These are phyloP conservation scores for Suillus fuscotomentosus DNA, from an alignment of 768 basidiomycete genomes.

Conservation along the genomic window DNA sequence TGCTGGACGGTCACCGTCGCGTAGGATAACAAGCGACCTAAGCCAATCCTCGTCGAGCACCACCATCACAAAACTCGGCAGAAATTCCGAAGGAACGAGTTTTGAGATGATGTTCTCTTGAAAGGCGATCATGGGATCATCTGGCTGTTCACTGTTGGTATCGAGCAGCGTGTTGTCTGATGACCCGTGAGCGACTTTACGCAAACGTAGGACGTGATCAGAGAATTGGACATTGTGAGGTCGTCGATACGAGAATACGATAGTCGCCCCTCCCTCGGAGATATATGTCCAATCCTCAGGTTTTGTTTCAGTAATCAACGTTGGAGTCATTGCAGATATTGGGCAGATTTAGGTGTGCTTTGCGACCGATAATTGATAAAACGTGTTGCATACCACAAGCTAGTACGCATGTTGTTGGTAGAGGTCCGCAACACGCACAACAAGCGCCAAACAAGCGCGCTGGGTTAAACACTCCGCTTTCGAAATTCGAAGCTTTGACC, in stretches of 20 bases:
- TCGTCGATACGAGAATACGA: conserved; percentile 83
- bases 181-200: conserved; percentile 44
- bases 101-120: conserved; percentile 61
- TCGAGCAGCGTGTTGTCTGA: not conserved
- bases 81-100: conserved; percentile 57
- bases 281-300: conserved; percentile 75
- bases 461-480: not conserved
- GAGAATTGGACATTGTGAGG: conserved; percentile 47
- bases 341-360: not conserved
- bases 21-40: conserved; percentile 42
- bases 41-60: conserved; percentile 56
- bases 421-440: not conserved
- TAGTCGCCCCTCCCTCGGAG: conserved; percentile 90
- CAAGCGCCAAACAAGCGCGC: not conserved
- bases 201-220: conserved; percentile 73
- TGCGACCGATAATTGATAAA: not conserved
- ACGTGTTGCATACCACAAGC: not conserved
- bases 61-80: conserved; percentile 58
- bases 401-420: too few relatives aligned
- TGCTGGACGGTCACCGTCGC: conserved; percentile 52
- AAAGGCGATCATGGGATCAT: conserved; percentile 42
- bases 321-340: conserved; percentile 11
- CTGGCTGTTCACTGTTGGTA: not conserved
- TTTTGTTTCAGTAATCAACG: conserved; percentile 25
- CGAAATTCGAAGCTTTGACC: not conserved